Conservation (phyloP, 2,329 filamentous ascomycete genomes). For the Pseudocercospora cruenta region DNA sequence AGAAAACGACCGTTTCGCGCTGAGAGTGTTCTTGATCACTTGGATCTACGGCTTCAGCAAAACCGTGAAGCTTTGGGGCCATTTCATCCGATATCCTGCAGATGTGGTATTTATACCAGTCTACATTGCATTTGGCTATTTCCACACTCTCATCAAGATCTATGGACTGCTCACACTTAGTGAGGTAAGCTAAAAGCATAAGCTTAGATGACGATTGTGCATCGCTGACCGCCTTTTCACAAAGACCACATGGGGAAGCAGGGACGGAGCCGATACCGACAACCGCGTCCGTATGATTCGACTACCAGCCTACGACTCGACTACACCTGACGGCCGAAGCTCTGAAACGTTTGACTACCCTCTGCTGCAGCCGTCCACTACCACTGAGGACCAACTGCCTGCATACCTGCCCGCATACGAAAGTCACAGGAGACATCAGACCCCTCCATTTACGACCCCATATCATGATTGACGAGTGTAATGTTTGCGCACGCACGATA, state of each 20-base stretch:
- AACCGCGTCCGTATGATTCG: constrained; percentile 69
- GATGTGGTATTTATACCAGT: constrained; percentile 80
- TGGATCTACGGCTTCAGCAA: constrained; percentile 85
- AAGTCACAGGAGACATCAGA: constrained; percentile 26
- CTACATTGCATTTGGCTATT: constrained; percentile 89
- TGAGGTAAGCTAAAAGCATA: constrained; percentile 60
- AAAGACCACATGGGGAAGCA: constrained; percentile 93
- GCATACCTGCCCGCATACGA: constrained; percentile 36
- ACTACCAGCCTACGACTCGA: constrained; percentile 40
- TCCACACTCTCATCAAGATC: constrained; percentile 89
- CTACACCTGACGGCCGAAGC: constrained; percentile 34
- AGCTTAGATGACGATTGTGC: constrained; percentile 19
- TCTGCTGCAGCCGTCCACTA: constrained; percentile 14
- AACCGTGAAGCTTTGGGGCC: constrained; percentile 84
- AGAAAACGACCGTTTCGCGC: constrained; percentile 47
- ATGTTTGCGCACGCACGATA: constrained; percentile 32
- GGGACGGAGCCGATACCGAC: constrained; percentile 86
- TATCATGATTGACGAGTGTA: constrained; percentile 36
- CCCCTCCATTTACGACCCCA: constrained; percentile 21
- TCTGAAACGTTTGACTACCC: constrained; percentile 38
- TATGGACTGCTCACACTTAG: constrained; percentile 76
- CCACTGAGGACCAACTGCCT: constrained; percentile 33
- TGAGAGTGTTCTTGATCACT: constrained; percentile 62
- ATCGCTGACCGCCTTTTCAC: constrained; percentile 32
- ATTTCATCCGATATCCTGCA: constrained; percentile 81